These are phyloP conservation scores for Lippia alba DNA, from an alignment of 305 asterid species.

Conservation along the genomic window DNA sequence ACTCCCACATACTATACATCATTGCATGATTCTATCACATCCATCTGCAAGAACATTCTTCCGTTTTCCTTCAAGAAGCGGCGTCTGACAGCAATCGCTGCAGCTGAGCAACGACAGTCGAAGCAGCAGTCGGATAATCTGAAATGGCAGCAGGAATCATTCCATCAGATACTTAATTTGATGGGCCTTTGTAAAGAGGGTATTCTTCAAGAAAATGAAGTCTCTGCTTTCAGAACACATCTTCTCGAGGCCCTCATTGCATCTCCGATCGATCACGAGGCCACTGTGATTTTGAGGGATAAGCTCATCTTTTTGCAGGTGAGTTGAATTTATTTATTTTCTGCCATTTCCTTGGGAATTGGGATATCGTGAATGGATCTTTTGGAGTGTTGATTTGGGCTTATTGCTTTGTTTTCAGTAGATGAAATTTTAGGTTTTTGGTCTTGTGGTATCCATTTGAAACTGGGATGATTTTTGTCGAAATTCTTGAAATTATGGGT, in stretches of 20 bases:
- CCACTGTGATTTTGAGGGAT: conserved; percentile 70
- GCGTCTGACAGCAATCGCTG: conserved; percentile 81
- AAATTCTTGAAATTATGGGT: not conserved
- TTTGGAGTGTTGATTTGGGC: not conserved
- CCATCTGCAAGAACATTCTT: conserved; percentile 83
- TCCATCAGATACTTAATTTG: conserved; percentile 84
- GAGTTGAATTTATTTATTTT: not conserved
- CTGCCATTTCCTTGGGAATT: too few relatives aligned
- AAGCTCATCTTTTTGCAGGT: conserved; percentile 96
- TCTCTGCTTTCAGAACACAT: conserved; percentile 74
- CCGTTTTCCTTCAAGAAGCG: conserved; percentile 90
- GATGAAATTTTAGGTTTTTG: not conserved
- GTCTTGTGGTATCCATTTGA: not conserved
- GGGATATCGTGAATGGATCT: not conserved
- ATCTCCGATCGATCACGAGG: conserved; percentile 75
- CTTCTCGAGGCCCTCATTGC: conserved; percentile 74
- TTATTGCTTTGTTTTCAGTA: too few relatives aligned
- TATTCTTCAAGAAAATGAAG: conserved; percentile 70
- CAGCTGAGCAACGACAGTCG: conserved; percentile 87
- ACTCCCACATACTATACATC: conserved; percentile 88
- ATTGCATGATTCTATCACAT: conserved; percentile 82
- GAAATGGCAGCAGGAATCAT: conserved; percentile 97
- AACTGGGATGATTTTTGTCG: not conserved
- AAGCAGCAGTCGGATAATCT: conserved; percentile 89
- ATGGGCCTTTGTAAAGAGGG: conserved; percentile 90